Evolutionary conservation across 805 yeast species (phyloP).

Genomic region (Candida railenensis): DNA sequence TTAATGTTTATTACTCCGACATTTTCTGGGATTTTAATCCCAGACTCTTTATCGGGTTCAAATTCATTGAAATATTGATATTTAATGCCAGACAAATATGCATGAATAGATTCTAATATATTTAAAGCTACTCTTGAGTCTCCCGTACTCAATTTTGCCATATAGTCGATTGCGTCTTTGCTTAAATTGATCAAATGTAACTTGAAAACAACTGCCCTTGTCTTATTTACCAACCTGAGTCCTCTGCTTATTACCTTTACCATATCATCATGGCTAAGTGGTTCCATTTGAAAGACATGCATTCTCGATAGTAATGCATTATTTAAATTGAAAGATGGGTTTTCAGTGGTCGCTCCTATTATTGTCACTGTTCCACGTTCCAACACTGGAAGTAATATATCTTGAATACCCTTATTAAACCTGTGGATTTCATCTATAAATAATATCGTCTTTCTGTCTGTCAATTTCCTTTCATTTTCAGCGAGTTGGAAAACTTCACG

Average conservation of each 20-base stretch:
- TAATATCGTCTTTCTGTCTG: conserved; percentile 40
- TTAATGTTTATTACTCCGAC: conserved; percentile 40
- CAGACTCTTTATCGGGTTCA: conserved; percentile 15
- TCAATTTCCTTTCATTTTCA: conserved; percentile 32
- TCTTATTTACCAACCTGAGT: conserved; percentile 50
- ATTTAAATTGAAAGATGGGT: conserved; percentile 48
- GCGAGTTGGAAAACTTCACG: conserved; percentile 36
- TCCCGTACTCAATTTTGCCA: conserved; percentile 78
- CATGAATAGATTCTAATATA: conserved; percentile 69
- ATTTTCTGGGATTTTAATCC: conserved; percentile 12
- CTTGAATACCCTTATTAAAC: conserved; percentile 44
- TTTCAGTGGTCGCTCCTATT: conserved; percentile 60
- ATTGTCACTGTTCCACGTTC: conserved; percentile 40
- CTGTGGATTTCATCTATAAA: conserved; percentile 46
- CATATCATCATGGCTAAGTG: conserved; percentile 29
- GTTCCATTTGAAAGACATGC: conserved; percentile 46
- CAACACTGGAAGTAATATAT: conserved; percentile 39
- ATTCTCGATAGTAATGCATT: conserved; percentile 43
- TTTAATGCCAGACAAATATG: conserved; percentile 42
- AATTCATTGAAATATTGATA: conserved; percentile 17
- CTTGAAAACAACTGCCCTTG: conserved; percentile 52
- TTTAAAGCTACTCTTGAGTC: conserved; percentile 87
- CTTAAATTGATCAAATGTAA: conserved; percentile 52
- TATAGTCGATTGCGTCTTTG: conserved; percentile 59
- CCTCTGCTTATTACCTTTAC: conserved; percentile 37